These are phyloP conservation scores for Talaromyces adpressus DNA, from an alignment of 495 filamentous ascomycete species.

Conservation along the genomic window DNA sequence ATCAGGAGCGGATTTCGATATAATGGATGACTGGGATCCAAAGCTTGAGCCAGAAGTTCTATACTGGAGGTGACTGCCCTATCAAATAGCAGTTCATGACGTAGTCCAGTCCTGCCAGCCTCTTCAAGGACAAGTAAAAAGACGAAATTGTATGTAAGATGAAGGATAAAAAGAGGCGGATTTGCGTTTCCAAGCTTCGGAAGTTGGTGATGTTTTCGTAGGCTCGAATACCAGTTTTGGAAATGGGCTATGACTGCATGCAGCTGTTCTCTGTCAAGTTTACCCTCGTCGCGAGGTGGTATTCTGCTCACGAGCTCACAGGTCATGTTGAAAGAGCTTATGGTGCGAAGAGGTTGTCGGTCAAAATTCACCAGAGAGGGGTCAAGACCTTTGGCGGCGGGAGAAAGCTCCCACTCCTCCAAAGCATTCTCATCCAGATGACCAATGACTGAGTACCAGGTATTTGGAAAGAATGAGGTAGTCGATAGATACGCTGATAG, in stretches of 20 bases:
- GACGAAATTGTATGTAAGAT: constrained; percentile 16
- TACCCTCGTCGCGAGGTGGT: background rate
- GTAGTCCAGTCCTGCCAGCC: background rate
- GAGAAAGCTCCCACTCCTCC: constrained; percentile 5
- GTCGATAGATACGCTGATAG: constrained; percentile 10
- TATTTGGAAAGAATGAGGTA: background rate
- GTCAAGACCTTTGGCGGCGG: background rate
- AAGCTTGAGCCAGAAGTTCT: constrained; percentile 15
- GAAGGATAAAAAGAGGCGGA: constrained; percentile 16
- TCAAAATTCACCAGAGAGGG: background rate
- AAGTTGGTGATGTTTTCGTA: constrained; percentile 3
- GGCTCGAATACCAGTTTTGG: background rate
- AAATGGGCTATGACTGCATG: background rate
- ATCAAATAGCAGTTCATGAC: constrained; percentile 2
- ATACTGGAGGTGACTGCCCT: constrained; percentile 10
- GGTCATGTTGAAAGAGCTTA: constrained; percentile 2
- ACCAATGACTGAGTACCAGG: background rate
- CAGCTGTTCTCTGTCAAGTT: background rate
- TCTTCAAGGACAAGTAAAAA: constrained; percentile 10
- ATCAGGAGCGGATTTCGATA: constrained; percentile 13
- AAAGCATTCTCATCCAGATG: constrained; percentile 3
- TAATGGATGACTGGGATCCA: constrained; percentile 9
- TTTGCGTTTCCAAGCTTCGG: background rate
- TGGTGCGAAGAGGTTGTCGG: constrained; percentile 3
- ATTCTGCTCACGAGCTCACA: background rate